Evolutionary conservation across 2,329 filamentous ascomycete genomes (phyloP).

Genomic region (Penicillium rolfsii): DNA sequence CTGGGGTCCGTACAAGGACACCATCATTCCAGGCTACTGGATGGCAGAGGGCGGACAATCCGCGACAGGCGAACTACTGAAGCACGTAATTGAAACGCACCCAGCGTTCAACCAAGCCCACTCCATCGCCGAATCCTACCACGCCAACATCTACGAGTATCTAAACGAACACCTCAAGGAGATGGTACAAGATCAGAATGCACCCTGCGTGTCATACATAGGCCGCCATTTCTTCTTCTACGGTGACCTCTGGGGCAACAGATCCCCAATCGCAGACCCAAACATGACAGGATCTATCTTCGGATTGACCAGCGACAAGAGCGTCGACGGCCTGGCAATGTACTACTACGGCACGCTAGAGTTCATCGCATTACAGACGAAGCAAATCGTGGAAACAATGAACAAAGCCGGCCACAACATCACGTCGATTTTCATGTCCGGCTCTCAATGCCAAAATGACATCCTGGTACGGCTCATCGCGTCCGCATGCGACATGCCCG

Average conservation of each 20-base stretch:
- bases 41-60: constrained; percentile 97
- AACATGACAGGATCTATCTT: constrained; percentile 91
- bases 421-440: constrained; percentile 96
- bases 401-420: constrained; percentile 87
- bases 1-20: constrained; percentile 96
- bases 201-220: constrained; percentile 80
- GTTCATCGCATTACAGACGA: constrained; percentile 95
- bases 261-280: constrained; percentile 88
- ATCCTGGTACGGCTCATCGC: constrained; percentile 90
- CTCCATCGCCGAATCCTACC: constrained; percentile 77
- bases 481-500: constrained; percentile 87
- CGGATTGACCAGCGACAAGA: constrained; percentile 84
- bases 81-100: constrained; percentile 93
- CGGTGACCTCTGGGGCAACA: constrained; percentile 95
- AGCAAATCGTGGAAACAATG: constrained; percentile 94
- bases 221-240: constrained; percentile 98
- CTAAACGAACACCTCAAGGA: constrained; percentile 84
- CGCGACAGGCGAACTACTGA: constrained; percentile 90
- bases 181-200: constrained; percentile 68
- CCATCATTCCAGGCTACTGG: constrained; percentile 89
- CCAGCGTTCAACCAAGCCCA: constrained; percentile 81
- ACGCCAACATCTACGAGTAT: constrained; percentile 92
- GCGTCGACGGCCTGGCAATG: constrained; percentile 81
- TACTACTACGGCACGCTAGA: constrained; percentile 97
- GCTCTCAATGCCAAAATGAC: constrained; percentile 94